A percentile compares a stretch with the other conserved stretches of the same genome.
These are phyloP conservation scores for Hansfordia pulvinata DNA, from an alignment of 2,329 filamentous ascomycete genomes.

Conservation along the genomic window DNA sequence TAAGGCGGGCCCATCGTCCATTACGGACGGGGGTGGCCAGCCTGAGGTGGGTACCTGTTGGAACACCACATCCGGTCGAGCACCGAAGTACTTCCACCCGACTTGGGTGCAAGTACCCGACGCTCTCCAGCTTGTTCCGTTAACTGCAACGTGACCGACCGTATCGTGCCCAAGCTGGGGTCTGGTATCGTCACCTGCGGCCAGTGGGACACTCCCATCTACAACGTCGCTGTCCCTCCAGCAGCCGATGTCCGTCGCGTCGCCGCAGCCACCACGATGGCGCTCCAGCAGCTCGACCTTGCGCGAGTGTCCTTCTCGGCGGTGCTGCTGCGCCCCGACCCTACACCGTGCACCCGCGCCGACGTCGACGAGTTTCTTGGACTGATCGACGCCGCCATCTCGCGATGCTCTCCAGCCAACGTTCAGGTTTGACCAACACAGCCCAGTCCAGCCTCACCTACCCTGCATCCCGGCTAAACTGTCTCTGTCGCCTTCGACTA, in stretches of 20 bases:
- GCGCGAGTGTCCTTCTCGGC: conserved; percentile 69
- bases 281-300: conserved; percentile 59
- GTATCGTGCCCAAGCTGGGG: too few species aligned
- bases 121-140: too few species aligned
- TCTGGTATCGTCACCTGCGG: too few species aligned
- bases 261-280: conserved; percentile 35
- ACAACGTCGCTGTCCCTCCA: too few species aligned
- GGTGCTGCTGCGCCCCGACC: conserved; percentile 60
- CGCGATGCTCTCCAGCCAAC: conserved; percentile 64
- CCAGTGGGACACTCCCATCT: too few species aligned
- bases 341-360: conserved; percentile 52
- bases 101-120: too few species aligned
- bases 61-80: too few species aligned
- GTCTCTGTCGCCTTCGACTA: conserved; percentile 30
- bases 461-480: conserved; percentile 19
- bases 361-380: conserved; percentile 57
- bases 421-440: conserved; percentile 67
- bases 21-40: too few species aligned
- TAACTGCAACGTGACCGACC: too few species aligned
- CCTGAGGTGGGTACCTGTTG: too few species aligned
- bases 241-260: background rate
- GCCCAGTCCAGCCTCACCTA: conserved; percentile 23
- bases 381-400: conserved; percentile 48
- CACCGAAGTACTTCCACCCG: too few species aligned
- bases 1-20: too few species aligned